Conservation (phyloP, 805 yeast genomes). For the Sugiyamaella floridensis region DNA sequence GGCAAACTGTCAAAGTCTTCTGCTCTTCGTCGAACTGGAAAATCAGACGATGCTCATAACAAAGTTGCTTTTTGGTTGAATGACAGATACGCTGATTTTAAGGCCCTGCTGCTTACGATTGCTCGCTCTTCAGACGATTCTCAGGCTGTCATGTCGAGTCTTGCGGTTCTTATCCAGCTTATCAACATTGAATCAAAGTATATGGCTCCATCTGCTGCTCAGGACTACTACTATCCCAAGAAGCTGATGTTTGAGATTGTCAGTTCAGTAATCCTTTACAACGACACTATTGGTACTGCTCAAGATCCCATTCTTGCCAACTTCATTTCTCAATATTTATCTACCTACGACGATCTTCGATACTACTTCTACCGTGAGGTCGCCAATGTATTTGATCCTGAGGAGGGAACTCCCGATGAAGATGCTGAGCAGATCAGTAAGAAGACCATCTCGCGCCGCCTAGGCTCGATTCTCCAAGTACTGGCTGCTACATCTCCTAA, state of each 20-base stretch:
- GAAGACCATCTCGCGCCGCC: not conserved
- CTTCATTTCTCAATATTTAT: not conserved
- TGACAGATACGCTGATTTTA: conserved; percentile 50
- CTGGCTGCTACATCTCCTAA: conserved; percentile 17
- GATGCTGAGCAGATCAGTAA: not conserved
- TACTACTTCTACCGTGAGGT: conserved; percentile 59
- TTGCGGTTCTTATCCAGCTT: conserved; percentile 35
- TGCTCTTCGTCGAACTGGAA: conserved; percentile 28
- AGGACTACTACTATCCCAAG: conserved; percentile 55
- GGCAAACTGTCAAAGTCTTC: conserved; percentile 41
- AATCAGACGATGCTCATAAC: conserved; percentile 39
- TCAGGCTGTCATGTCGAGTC: conserved; percentile 12
- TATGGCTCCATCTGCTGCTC: conserved; percentile 44
- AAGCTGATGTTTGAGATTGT: conserved; percentile 40
- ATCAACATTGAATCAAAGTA: conserved; percentile 43
- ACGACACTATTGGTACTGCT: conserved; percentile 38
- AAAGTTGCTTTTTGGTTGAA: conserved; percentile 58
- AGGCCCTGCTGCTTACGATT: conserved; percentile 37
- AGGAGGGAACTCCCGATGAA: not conserved
- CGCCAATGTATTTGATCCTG: conserved; percentile 17
- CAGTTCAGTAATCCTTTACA: conserved; percentile 48
- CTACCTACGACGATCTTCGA: conserved; percentile 65
- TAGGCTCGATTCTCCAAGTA: conserved; percentile 1
- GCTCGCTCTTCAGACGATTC: conserved; percentile 27
- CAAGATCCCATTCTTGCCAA: conserved; percentile 19